These are phyloP conservation scores for Thermochaetoides thermophila DNA, from an alignment of 495 filamentous ascomycete genomes.

Conservation along the genomic window DNA sequence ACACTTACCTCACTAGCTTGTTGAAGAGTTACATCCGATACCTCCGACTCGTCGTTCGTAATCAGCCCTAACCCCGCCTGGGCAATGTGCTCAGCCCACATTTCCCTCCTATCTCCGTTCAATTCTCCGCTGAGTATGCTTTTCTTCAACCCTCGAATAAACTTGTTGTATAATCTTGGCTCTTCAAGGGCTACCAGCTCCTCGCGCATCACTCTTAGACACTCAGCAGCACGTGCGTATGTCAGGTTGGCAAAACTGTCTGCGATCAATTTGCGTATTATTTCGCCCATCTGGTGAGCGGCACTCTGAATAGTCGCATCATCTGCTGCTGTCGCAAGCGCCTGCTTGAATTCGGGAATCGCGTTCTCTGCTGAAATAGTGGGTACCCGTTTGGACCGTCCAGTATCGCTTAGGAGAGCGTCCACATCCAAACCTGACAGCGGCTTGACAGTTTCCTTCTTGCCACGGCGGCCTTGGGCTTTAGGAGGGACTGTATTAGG, in stretches of 20 bases:
- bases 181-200: slow-evolving; percentile 64
- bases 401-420: slow-evolving; percentile 47
- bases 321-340: slow-evolving; percentile 46
- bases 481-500: slow-evolving; percentile 62
- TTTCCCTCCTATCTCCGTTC: slow-evolving; percentile 66
- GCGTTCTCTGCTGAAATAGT: slow-evolving; percentile 67
- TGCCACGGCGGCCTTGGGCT: slow-evolving; percentile 54
- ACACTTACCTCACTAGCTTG: slow-evolving; percentile 47
- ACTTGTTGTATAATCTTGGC: slow-evolving; percentile 62
- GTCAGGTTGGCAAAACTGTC: slow-evolving; percentile 59
- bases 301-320: slow-evolving; percentile 49
- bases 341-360: slow-evolving; percentile 85
- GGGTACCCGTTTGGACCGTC: no score
- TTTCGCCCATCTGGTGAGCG: slow-evolving; percentile 54
- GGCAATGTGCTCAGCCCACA: slow-evolving; percentile 61
- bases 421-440: slow-evolving; percentile 85
- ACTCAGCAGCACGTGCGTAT: slow-evolving; percentile 64
- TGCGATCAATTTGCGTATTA: slow-evolving; percentile 53
- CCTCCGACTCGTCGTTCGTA: slow-evolving; percentile 41
- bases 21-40: slow-evolving; percentile 48
- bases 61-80: slow-evolving; percentile 58
- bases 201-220: slow-evolving; percentile 61
- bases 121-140: slow-evolving; percentile 55
- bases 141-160: slow-evolving; percentile 55
- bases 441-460: slow-evolving; percentile 59